Base-by-base conservation (phyloP, 1,284 basidiomycete species). In the Rhodofomes roseus region DNA sequence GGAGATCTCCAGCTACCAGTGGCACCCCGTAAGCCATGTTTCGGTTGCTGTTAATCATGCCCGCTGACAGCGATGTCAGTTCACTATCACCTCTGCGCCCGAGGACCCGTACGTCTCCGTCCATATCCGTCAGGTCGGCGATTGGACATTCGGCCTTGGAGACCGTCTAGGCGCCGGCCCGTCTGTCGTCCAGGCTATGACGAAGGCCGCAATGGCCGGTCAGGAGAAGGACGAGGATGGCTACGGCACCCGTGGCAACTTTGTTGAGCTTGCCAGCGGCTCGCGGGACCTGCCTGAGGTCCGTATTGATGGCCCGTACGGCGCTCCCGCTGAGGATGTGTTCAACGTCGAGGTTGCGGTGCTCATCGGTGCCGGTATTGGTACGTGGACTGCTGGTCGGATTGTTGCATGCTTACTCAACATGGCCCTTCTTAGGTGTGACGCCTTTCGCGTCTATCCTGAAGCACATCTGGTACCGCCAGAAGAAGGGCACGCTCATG, bases 391-490 rank as follows among this genome's bases (percentile, higher is more conserved):
- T 27, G 31, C 48, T 48, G 44, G 16, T 41, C 44, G 37, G 36
- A 11, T 23, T 1, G 43, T 0, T 44, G 43, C 31, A 11, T 34
- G 31, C 11, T 34, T 34, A n/a, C n/a, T n/a, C n/a, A n/a, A n/a
- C n/a, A n/a, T n/a, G n/a, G 31, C 31, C 31, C 31, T 25, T 37
- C 57, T 52, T 62, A 88, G 86, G 89, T 77, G 88, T 92, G 53
- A 95, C 92, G 2, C 93, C 94, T 1, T 96, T 96, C 70, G 92
- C 92, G 0, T 93, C 91, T 31, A 95, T 95, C 67, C 77, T 96
- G 63, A 95, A 95, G 77, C 90, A 95, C 70, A 93, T 96, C 62
- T 95, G 93, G 93, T 94, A 95, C 76, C 86, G 86, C 66, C 92
- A 95, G 73, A 87, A 86, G 74, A 82, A 81, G 61, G 87, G 89